Evolutionary conservation across 164 flowering plant genomes (phyloP).

Genomic region (Sextonia rubra): DNA sequence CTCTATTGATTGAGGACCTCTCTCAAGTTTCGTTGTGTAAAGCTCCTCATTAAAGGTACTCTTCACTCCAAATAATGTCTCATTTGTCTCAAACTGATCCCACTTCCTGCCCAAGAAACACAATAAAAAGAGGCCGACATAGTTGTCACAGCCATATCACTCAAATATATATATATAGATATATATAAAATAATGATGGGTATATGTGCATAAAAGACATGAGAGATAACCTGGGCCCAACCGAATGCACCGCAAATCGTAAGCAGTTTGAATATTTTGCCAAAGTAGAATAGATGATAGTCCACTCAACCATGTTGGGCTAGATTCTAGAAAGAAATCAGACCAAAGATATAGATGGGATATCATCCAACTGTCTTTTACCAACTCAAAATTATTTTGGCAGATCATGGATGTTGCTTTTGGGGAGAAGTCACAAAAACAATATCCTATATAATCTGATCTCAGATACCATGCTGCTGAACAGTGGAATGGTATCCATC

Average conservation of each 20-base stretch:
- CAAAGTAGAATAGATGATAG: no score
- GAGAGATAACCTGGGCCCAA: background rate
- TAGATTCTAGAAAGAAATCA: no score
- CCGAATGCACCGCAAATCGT: background rate
- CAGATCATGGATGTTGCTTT: no score
- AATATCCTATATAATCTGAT: no score
- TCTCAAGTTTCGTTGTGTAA: conserved; percentile 95
- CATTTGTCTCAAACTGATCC: conserved; percentile 94
- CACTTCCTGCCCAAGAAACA: conserved; percentile 49
- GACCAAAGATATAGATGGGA: no score
- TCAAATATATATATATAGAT: background rate
- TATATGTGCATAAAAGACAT: background rate
- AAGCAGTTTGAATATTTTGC: background rate
- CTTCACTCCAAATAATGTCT: conserved; percentile 84
- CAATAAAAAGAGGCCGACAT: background rate
- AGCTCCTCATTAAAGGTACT: conserved; percentile 97
- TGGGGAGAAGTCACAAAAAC: no score
- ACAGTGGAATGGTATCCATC: no score
- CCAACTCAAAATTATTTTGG: no score
- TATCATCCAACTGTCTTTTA: no score
- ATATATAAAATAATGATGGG: background rate
- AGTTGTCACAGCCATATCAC: background rate
- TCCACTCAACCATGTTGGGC: no score
- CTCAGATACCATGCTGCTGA: no score
- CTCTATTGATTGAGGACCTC: conserved; percentile 81